Evolutionary conservation across 2,329 filamentous ascomycete species (phyloP).

Genomic region (Cytospora chrysosperma): DNA sequence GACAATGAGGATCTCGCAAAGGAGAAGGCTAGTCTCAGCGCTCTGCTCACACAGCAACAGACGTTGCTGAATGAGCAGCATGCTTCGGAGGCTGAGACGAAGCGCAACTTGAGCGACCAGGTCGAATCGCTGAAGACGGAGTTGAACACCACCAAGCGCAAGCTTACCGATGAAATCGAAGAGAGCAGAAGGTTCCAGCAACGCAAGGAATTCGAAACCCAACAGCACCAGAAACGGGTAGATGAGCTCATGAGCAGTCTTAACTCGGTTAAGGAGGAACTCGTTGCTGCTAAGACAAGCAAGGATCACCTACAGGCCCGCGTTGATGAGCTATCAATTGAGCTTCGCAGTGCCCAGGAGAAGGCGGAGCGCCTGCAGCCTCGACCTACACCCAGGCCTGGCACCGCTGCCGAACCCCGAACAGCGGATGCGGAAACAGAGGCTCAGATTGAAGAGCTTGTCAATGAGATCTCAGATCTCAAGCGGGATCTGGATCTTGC

Average conservation of each 20-base stretch:
- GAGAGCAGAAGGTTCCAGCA: slow-evolving; percentile 79
- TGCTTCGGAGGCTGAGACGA: slow-evolving; percentile 75
- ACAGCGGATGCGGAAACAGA: slow-evolving; percentile 44
- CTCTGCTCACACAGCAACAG: slow-evolving; percentile 79
- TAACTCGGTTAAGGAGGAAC: slow-evolving; percentile 78
- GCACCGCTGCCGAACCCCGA: slow-evolving; percentile 41
- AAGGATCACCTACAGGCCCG: slow-evolving; percentile 85
- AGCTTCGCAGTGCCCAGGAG: slow-evolving; percentile 87
- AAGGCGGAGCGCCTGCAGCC: slow-evolving; percentile 78
- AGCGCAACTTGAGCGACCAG: slow-evolving; percentile 74
- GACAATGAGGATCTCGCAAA: slow-evolving; percentile 84
- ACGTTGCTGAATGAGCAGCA: slow-evolving; percentile 91
- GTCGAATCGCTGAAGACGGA: slow-evolving; percentile 80
- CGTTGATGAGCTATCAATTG: slow-evolving; percentile 84
- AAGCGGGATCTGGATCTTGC: slow-evolving; percentile 83
- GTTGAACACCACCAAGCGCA: slow-evolving; percentile 74
- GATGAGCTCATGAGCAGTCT: slow-evolving; percentile 85
- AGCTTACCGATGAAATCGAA: slow-evolving; percentile 78
- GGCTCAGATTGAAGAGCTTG: slow-evolving; percentile 74
- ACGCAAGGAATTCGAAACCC: slow-evolving; percentile 85
- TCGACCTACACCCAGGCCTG: slow-evolving; percentile 65
- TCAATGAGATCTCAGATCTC: slow-evolving; percentile 79
- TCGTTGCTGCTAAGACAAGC: slow-evolving; percentile 81
- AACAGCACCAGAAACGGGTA: slow-evolving; percentile 85
- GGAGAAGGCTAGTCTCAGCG: slow-evolving; percentile 81